phyloP scores from a whole-genome alignment of 495 filamentous ascomycete genomes.

The Hypomontagnella submonticulosa region DNA sequence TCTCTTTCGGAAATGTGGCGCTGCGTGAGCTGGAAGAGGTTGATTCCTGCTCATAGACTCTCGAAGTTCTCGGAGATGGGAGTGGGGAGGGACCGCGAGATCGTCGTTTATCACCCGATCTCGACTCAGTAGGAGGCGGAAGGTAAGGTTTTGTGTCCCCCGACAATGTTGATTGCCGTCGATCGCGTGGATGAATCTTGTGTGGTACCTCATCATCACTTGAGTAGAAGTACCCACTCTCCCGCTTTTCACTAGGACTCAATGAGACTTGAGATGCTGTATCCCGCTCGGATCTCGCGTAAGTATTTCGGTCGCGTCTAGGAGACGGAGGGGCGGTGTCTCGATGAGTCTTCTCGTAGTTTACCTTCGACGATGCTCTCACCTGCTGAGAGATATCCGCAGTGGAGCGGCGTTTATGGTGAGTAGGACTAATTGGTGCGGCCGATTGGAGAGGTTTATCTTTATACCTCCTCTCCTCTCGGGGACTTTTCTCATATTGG shows the following conservation, averaged over 20 bases:
- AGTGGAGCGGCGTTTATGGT: constrained; percentile 42
- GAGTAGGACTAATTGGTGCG: constrained; percentile 37
- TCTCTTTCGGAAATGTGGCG: constrained; percentile 51
- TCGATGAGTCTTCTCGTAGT: constrained; percentile 29
- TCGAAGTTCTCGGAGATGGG: constrained; percentile 40
- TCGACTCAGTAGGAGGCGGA: constrained; percentile 25
- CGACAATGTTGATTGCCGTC: constrained; percentile 27
- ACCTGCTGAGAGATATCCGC: constrained; percentile 37
- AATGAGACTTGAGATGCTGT: constrained; percentile 34
- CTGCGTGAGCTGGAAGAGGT: constrained; percentile 47
- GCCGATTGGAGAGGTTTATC: constrained; percentile 30
- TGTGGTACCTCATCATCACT: constrained; percentile 44
- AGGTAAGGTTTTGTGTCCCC: constrained; percentile 17
- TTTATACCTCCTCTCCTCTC: constrained; percentile 40
- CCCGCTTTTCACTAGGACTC: constrained; percentile 24
- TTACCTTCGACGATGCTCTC: constrained; percentile 28
- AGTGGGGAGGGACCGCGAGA: constrained; percentile 40
- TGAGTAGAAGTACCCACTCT: constrained; percentile 39
- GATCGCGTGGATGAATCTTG: constrained; percentile 20
- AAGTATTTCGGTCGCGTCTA: constrained; percentile 27
- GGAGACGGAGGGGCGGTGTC: constrained; percentile 27
- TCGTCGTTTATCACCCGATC: constrained; percentile 29
- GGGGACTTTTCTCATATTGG: constrained; percentile 35
- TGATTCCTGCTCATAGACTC: constrained; percentile 39
- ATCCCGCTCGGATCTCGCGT: constrained; percentile 38